Evolutionary conservation across 2,329 filamentous ascomycete genomes (phyloP).

Genomic region (Coniochaeta sp.): DNA sequence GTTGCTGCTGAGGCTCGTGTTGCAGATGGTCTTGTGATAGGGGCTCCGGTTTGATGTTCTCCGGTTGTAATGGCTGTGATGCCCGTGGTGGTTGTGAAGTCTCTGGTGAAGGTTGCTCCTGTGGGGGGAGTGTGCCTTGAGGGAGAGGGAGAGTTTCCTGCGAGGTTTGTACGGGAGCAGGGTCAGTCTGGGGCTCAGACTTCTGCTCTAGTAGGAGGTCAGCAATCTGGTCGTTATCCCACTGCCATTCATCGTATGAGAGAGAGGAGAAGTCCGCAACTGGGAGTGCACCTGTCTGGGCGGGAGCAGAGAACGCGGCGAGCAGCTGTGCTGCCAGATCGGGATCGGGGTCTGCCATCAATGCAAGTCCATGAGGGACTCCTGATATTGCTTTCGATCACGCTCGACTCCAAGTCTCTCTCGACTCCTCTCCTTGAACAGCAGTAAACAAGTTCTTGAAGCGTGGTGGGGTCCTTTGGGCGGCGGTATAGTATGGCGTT

Average conservation of each 20-base stretch:
- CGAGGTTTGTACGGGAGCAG: neutral
- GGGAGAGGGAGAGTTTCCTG: too few species aligned
- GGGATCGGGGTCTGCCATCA: conserved; percentile 1
- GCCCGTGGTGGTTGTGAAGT: too few species aligned
- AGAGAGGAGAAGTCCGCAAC: neutral
- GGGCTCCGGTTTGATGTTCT: too few species aligned
- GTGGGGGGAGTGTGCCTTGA: too few species aligned
- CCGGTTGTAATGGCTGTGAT: too few species aligned
- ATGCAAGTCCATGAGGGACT: neutral
- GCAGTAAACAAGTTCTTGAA: too few species aligned
- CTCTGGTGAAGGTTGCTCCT: neutral
- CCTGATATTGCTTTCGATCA: neutral
- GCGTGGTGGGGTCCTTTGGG: neutral
- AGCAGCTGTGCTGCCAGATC: conserved; percentile 3
- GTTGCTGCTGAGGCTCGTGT: neutral
- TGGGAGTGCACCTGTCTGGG: neutral
- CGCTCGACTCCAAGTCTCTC: neutral
- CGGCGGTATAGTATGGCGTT: neutral
- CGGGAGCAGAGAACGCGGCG: conserved; percentile 3
- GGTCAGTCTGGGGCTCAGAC: neutral
- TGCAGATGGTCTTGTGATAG: neutral
- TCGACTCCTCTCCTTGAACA: too few species aligned
- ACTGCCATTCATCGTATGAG: neutral
- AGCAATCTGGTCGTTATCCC: neutral
- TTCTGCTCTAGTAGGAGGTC: neutral